Percentiles rank a stretch among this genome's conserved stretches.
Conservation (phyloP, 352 stramenopile genomes). For the Globisporangium cederbergense region DNA sequence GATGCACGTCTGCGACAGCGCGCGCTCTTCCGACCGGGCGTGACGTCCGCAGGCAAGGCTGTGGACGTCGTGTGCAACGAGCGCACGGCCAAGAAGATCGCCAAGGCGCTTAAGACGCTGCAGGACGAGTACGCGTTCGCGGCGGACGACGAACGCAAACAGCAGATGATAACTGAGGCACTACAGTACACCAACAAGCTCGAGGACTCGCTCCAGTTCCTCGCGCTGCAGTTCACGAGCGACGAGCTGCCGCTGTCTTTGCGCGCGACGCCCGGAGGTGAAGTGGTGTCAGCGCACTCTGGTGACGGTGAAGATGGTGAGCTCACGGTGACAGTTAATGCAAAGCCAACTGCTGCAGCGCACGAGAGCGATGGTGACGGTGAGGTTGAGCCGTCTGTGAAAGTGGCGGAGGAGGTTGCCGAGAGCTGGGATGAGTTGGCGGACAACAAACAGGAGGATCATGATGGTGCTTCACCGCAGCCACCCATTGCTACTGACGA, state of each 20-base stretch:
- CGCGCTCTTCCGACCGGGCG: slow-evolving; percentile 43
- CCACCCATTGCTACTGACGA: neutral
- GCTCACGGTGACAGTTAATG: slow-evolving; percentile 34
- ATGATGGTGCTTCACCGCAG: neutral
- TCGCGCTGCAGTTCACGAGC: slow-evolving; percentile 54
- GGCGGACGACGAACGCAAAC: neutral
- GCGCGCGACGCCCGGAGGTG: slow-evolving; percentile 24
- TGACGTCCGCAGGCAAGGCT: slow-evolving; percentile 24
- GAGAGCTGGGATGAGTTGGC: slow-evolving; percentile 29
- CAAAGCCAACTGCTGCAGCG: neutral
- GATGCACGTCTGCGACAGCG: slow-evolving; percentile 30
- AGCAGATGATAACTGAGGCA: slow-evolving; percentile 30
- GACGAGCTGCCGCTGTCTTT: slow-evolving; percentile 47
- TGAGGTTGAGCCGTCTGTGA: neutral
- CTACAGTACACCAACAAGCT: slow-evolving; percentile 58
- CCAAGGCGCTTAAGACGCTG: slow-evolving; percentile 38
- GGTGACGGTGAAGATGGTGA: slow-evolving; percentile 21
- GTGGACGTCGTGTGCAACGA: slow-evolving; percentile 42
- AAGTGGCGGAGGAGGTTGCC: slow-evolving; percentile 15
- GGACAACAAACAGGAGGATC: slow-evolving; percentile 10
- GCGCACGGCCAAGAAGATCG: slow-evolving; percentile 46
- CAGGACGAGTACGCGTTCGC: slow-evolving; percentile 48
- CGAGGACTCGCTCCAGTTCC: slow-evolving; percentile 65
- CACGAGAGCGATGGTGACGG: slow-evolving; percentile 7
- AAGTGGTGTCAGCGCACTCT: neutral